Evolutionary conservation across 345 rosid species (phyloP).

Genomic region (Hypericum androsaemum): DNA sequence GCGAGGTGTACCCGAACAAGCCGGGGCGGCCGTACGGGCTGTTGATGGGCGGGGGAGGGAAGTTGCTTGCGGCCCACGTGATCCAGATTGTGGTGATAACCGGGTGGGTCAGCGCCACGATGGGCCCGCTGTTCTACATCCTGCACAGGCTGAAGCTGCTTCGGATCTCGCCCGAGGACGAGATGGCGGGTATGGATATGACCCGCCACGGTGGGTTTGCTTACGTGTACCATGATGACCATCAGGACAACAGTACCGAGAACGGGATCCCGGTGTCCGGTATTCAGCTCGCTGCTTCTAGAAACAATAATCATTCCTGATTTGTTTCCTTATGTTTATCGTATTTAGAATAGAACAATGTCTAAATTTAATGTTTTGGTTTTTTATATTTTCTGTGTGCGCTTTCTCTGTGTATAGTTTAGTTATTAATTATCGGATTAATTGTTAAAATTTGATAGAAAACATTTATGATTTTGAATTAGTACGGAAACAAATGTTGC

Average conservation of each 20-base stretch:
- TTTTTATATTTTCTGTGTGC: no score
- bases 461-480: no score
- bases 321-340: no score
- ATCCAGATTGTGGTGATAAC: conserved; percentile 4
- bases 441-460: no score
- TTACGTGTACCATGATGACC: neutral
- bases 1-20: conserved; percentile 5
- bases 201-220: conserved; percentile 5
- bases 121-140: conserved; percentile 6
- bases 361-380: no score
- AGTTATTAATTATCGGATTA: no score
- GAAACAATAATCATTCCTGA: neutral
- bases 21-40: conserved; percentile 5
- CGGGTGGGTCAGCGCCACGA: conserved; percentile 9
- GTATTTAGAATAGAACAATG: no score
- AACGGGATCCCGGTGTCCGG: neutral
- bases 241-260: neutral
- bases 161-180: conserved; percentile 4
- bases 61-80: conserved; percentile 4
- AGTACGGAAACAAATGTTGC: no score
- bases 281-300: neutral
- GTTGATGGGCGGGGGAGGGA: conserved; percentile 9
- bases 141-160: conserved; percentile 4
- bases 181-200: conserved; percentile 5
- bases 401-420: no score